Evolutionary conservation across 192 early-diverging fungal species (phyloP).

Genomic region (Dissophora globulifera): DNA sequence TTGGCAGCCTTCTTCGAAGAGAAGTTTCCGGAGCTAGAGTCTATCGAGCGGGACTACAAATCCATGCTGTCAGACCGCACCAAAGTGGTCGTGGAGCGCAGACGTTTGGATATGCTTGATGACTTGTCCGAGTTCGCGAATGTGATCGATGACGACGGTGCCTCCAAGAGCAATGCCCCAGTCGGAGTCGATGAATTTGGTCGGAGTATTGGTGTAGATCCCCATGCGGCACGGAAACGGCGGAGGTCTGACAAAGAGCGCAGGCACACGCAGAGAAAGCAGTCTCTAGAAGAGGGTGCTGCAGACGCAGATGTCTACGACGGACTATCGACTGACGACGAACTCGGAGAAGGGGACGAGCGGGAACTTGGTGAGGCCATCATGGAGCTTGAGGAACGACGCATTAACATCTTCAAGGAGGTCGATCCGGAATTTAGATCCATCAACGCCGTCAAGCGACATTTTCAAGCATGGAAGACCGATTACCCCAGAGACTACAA

Average conservation of each 20-base stretch:
- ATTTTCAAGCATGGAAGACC: conserved; percentile 64
- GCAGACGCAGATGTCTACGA: conserved; percentile 28
- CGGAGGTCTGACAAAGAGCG: conserved; percentile 40
- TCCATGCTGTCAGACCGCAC: conserved; percentile 42
- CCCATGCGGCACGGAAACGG: conserved; percentile 27
- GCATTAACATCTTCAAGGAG: conserved; percentile 52
- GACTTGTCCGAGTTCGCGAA: conserved; percentile 55
- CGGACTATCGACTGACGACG: conserved; percentile 63
- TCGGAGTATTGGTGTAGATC: conserved; percentile 35
- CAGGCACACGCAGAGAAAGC: not conserved
- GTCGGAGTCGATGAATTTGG: conserved; percentile 59
- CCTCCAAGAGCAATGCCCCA: not conserved
- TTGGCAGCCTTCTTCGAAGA: conserved; percentile 65
- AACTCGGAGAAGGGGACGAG: conserved; percentile 41
- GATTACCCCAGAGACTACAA: conserved; percentile 63
- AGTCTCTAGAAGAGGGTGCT: not conserved
- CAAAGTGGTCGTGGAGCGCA: conserved; percentile 44
- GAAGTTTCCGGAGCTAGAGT: conserved; percentile 65
- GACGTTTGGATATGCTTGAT: conserved; percentile 53
- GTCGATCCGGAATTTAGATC: conserved; percentile 60
- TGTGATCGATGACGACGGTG: conserved; percentile 31
- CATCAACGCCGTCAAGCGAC: conserved; percentile 54
- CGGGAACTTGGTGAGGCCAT: conserved; percentile 34
- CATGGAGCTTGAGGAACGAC: conserved; percentile 47
- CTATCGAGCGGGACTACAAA: conserved; percentile 60